Base-by-base conservation (phyloP, 305 asterid species). In the Fraxinus albicans region DNA sequence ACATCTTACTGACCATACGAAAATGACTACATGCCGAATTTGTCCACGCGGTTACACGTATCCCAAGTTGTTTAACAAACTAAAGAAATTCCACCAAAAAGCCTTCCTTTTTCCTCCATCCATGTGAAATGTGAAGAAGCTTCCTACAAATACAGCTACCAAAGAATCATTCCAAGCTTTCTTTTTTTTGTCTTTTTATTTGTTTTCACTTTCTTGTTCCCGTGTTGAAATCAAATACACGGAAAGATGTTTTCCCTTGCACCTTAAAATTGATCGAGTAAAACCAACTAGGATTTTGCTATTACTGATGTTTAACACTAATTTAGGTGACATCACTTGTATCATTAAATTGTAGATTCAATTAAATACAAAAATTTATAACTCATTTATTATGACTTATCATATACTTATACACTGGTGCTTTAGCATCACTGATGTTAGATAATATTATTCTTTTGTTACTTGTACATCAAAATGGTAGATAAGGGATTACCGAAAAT, bases 1-100 rank as follows among this genome's bases (percentile, higher is more conserved):
- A 84, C 89, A 36, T 35, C 50, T 84, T 84, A 87, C 89, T 83
- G 74, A 82, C 88, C 86, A 36, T 34, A 29, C 33, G 83, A 75
- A 79, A 84, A 58, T 84, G 84, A 80, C 78, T 8, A 31, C 50
- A 67, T 21, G 44, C 74, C 12, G 74, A 73, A 13, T 23, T 73
- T 77, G 19, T 74, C 77, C 60, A 83, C 77, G 75, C 69, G 83
- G 81, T 73, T 79, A 79, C 83, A 79, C 67, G 53, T 86, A 79
- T 31, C 15, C 50, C 33, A 83, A 67, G 75, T 81, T 73, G 86
- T 83, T 79, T 25, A 85, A 82, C 85, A 79, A 83, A 84, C 84
- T 21, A 53, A 13, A 82, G 78, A 53, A 83, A 83, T 69, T 78
- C 65, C 36, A 27, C 38, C 76, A 12, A 69, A 27, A 69, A 29